These are phyloP conservation scores for Ziziphus jujuba DNA, from an alignment of 306 rosid genomes.

Conservation along the genomic window DNA sequence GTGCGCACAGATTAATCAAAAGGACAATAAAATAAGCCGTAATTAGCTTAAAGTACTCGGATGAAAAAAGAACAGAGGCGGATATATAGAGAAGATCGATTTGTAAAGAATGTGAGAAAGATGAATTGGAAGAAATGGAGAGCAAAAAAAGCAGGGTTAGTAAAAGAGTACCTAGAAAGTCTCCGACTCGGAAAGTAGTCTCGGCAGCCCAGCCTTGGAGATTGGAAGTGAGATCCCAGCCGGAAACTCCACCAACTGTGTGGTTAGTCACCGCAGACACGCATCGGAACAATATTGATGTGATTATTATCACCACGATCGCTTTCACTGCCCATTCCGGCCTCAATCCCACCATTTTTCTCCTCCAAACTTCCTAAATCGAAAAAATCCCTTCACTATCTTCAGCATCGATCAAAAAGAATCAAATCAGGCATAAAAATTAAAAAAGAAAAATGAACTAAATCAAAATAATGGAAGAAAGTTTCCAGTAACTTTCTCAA, in stretches of 20 bases:
- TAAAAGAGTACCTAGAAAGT: constrained; percentile 49
- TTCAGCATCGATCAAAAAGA: too few species aligned
- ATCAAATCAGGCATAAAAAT: background rate
- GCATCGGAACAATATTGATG: constrained; percentile 58
- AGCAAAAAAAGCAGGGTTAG: background rate
- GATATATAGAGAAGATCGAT: too few species aligned
- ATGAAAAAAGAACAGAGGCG: too few species aligned
- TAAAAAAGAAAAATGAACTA: background rate
- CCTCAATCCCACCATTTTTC: constrained; percentile 48
- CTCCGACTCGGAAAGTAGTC: constrained; percentile 52
- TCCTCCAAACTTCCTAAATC: background rate
- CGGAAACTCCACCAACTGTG: constrained; percentile 69
- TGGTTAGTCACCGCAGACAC: constrained; percentile 43
- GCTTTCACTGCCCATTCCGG: constrained; percentile 54
- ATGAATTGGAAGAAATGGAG: background rate
- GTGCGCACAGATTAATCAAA: too few species aligned
- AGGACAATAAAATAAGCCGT: too few species aligned
- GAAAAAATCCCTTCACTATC: too few species aligned
- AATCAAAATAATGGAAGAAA: background rate
- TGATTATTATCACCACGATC: constrained; percentile 40
- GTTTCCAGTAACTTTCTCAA: constrained; percentile 12
- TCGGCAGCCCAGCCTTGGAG: constrained; percentile 55
- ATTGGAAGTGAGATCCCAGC: constrained; percentile 71
- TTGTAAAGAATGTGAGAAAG: background rate
- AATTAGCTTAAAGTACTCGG: too few species aligned